phyloP scores from a whole-genome alignment of 2,329 filamentous ascomycete genomes.

The Clonostachys chloroleuca region DNA sequence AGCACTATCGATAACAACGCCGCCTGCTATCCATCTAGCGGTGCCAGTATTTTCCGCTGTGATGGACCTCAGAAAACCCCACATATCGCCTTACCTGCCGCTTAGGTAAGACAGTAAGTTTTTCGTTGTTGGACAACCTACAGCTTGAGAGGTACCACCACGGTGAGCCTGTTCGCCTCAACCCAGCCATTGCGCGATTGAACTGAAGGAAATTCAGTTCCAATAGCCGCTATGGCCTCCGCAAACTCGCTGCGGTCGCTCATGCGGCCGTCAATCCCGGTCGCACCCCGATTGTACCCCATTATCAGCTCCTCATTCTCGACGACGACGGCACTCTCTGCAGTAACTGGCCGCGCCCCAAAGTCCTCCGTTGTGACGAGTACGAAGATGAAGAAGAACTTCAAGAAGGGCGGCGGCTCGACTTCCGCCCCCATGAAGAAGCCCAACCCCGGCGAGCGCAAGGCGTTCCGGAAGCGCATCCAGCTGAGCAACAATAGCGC shows the following conservation, averaged over 20 bases:
- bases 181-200: too few species aligned
- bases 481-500: conserved; percentile 94
- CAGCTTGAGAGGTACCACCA: too few species aligned
- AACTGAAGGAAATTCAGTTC: too few species aligned
- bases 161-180: too few species aligned
- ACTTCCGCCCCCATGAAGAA: conserved; percentile 38
- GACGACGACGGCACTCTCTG: conserved; percentile 3
- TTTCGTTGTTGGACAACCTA: too few species aligned
- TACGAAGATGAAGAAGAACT: conserved; percentile 29
- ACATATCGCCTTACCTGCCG: too few species aligned
- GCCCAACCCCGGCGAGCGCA: conserved; percentile 74
- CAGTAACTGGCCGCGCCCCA: conserved; percentile 16
- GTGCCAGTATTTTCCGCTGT: too few species aligned
- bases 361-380: conserved; percentile 19
- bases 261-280: conserved; percentile 23
- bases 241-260: conserved; percentile 36
- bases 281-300: conserved; percentile 24
- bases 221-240: conserved; percentile 25
- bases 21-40: too few species aligned
- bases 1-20: too few species aligned
- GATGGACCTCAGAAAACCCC: too few species aligned
- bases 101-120: too few species aligned
- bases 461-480: conserved; percentile 81
- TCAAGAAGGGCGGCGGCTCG: conserved; percentile 20
- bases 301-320: conserved; percentile 11